Conservation (phyloP, 2,329 filamentous ascomycete species). For the Aureobasidium sp. region DNA sequence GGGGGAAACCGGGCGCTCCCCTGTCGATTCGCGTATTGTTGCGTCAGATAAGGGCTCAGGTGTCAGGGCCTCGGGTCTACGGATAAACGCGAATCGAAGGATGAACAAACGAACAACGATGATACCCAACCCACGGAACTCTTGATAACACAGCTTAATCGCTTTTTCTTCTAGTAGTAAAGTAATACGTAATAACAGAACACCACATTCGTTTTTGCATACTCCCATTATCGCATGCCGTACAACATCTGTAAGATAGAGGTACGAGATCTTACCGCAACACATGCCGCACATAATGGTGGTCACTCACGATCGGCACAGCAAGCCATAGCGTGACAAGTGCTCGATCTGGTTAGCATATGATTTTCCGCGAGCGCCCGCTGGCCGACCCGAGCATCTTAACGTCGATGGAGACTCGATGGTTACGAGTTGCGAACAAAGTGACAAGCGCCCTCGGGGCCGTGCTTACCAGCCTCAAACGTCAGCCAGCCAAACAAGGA, state of each 20-base stretch:
- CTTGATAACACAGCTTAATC: neutral
- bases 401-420: neutral
- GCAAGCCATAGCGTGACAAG: neutral
- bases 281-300: neutral
- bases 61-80: conserved; percentile 1
- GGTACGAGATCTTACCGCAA: neutral
- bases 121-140: conserved; percentile 5
- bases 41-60: conserved; percentile 7
- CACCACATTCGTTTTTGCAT: neutral
- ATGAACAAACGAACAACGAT: neutral
- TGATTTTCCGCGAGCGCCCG: conserved; percentile 3
- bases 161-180: neutral
- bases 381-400: neutral
- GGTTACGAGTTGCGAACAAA: neutral
- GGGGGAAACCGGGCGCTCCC: conserved; percentile 4
- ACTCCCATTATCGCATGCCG: neutral
- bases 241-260: neutral
- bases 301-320: conserved; percentile 6
- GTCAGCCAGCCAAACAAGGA: neutral
- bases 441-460: neutral
- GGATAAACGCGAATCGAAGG: conserved; percentile 6
- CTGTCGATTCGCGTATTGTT: conserved; percentile 15
- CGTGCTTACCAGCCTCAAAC: neutral
- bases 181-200: conserved; percentile 7
- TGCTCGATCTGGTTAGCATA: conserved; percentile 9